Evolutionary conservation across 129 eudicot genomes (phyloP).

Genomic region (Gnaphalium uliginosum): DNA sequence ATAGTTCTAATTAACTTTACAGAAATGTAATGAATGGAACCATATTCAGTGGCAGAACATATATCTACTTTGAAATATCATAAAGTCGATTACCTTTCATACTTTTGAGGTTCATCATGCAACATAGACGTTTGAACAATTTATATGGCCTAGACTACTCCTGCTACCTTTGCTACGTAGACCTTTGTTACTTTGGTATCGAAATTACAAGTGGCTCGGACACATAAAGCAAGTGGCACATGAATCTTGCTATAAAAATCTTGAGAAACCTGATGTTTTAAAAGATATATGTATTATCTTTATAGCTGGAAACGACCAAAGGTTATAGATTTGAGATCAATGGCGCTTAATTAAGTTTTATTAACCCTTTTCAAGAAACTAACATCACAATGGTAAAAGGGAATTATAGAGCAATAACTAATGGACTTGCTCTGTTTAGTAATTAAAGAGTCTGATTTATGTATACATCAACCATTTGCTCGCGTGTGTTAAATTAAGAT

Average conservation of each 20-base stretch:
- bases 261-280: background rate
- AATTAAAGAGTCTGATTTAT: background rate
- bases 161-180: conserved; percentile 26
- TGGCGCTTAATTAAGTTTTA: background rate
- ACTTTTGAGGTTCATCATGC: conserved; percentile 40
- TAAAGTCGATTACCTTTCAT: conserved; percentile 35
- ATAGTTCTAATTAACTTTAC: background rate
- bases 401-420: background rate
- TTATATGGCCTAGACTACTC: conserved; percentile 25
- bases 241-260: conserved; percentile 31
- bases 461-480: background rate
- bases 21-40: conserved; percentile 31
- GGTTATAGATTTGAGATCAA: background rate
- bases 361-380: background rate
- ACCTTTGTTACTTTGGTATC: conserved; percentile 21
- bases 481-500: background rate
- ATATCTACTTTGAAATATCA: conserved; percentile 35
- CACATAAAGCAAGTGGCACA: conserved; percentile 34
- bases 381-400: background rate
- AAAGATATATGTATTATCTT: background rate
- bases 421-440: conserved; percentile 6
- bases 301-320: background rate
- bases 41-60: conserved; percentile 45
- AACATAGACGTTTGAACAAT: conserved; percentile 33
- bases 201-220: conserved; percentile 11